phyloP scores from a whole-genome alignment of 345 rosid genomes.

The Populus euphratica region DNA sequence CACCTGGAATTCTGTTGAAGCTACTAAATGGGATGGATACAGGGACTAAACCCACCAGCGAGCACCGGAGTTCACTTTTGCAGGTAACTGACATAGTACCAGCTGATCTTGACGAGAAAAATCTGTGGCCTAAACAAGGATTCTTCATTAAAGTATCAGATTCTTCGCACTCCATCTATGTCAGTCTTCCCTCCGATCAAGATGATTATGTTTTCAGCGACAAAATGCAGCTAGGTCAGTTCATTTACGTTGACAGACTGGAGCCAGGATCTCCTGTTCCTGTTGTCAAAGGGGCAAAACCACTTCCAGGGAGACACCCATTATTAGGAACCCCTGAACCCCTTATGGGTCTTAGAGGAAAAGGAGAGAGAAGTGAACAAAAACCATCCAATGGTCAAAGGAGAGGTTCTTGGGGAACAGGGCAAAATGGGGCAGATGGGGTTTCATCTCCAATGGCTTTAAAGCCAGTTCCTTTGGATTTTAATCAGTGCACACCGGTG shows the following conservation, averaged over 20 bases:
- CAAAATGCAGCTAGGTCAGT: conserved; percentile 94
- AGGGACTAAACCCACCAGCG: conserved; percentile 77
- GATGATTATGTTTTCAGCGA: conserved; percentile 78
- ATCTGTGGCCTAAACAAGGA: conserved; percentile 82
- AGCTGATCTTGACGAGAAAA: conserved; percentile 87
- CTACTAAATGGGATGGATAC: conserved; percentile 81
- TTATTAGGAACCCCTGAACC: conserved; percentile 87
- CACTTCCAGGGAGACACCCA: conserved; percentile 91
- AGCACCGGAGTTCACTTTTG: conserved; percentile 79
- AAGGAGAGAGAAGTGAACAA: conserved; percentile 39
- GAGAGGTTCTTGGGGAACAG: conserved; percentile 81
- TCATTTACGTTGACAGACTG: conserved; percentile 72
- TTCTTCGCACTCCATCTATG: conserved; percentile 87
- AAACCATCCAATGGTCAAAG: conserved; percentile 42
- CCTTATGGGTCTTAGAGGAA: conserved; percentile 59
- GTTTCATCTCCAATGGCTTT: conserved; percentile 57
- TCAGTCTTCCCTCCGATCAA: conserved; percentile 77
- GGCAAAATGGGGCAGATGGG: conserved; percentile 40
- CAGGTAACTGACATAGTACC: conserved; percentile 97
- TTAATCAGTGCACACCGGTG: conserved; percentile 81
- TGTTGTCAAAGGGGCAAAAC: conserved; percentile 69
- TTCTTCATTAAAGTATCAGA: conserved; percentile 92
- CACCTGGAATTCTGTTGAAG: conserved; percentile 74
- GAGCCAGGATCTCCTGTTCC: conserved; percentile 97
- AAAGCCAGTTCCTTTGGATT: conserved; percentile 82